These are phyloP conservation scores for Ambrosia trifida DNA, from an alignment of 129 eudicot genomes.

Conservation along the genomic window DNA sequence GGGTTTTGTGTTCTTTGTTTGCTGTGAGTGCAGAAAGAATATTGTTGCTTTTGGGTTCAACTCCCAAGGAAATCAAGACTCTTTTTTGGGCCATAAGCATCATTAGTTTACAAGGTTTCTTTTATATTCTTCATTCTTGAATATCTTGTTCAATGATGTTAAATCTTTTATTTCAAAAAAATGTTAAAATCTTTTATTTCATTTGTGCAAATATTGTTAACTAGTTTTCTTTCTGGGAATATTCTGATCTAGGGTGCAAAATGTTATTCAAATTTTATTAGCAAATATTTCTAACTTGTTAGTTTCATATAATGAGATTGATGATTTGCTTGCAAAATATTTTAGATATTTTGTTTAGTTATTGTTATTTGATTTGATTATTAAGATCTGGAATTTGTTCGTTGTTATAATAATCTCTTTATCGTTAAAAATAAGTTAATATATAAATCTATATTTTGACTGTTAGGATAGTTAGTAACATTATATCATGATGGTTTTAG, in stretches of 20 bases:
- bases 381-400: too few species aligned
- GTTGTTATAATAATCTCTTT: too few species aligned
- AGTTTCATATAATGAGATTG: slow-evolving; percentile 5
- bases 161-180: neutral
- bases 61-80: slow-evolving; percentile 45
- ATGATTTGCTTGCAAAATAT: neutral
- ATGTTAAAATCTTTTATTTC: neutral
- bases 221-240: neutral
- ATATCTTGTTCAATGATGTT: slow-evolving; percentile 8
- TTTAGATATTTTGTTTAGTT: too few species aligned
- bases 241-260: neutral
- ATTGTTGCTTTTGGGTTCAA: slow-evolving; percentile 39
- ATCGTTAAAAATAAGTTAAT: too few species aligned
- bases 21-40: slow-evolving; percentile 31
- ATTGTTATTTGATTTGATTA: too few species aligned
- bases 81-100: slow-evolving; percentile 31
- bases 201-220: neutral
- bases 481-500: too few species aligned
- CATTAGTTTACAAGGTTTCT: slow-evolving; percentile 24
- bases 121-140: neutral
- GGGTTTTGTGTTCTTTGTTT: neutral
- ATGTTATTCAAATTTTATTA: neutral
- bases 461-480: too few species aligned
- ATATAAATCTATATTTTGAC: too few species aligned
- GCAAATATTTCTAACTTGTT: neutral